Evolutionary conservation across 176 grass and related monocot species (phyloP), one percentile per base, ranked within the genome.

Genomic region (Areca catechu): DNA sequence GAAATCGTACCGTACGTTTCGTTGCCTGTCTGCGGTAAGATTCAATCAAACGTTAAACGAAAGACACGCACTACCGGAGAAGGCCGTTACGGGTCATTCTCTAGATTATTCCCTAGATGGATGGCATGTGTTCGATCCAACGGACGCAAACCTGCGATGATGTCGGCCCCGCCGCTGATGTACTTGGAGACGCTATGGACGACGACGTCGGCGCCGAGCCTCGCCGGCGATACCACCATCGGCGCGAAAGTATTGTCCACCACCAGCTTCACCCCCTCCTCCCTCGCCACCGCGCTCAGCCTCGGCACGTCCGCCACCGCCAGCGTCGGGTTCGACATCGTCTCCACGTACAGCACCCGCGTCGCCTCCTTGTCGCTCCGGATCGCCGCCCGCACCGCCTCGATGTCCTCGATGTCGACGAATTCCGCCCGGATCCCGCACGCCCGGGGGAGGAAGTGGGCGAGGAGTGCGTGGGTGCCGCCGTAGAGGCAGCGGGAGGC

Each of bases 171-270:
- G n/a, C 92, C 92, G 73, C 83, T 97, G 69, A 97, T 97, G 80
- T 88, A 97, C 75, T 97, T 97, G 63, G 92, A 82, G 7, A 97
- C 92, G 74, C 92, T 97, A 77, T 97, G 92, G 20, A 97, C 75
- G 51, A 97, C 86, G 69, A 97, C 80, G 58, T 97, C 92, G 12
- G 92, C 86, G 28, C 92, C 92, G 65, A 91, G 80, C 0, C 80
- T 70, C 3, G 92, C 92, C 4, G 92, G 92, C 0, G 92, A 91
- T 22, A 97, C 58, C 5, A 97, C 50, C 4, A 97, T 76, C 48
- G 92, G 92, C 2, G 92, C 78, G 80, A 97, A 97, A 6, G 92
- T 97, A 83, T 97, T 97, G 77, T 97, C 92, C 25, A 91, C 83
- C 21, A 97, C 80, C 5, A 97, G 83, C 77, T 78, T 97, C 10